Base-by-base conservation (phyloP, 225 moss, liverwort and hornwort species). In the Anthoceros angustus region DNA sequence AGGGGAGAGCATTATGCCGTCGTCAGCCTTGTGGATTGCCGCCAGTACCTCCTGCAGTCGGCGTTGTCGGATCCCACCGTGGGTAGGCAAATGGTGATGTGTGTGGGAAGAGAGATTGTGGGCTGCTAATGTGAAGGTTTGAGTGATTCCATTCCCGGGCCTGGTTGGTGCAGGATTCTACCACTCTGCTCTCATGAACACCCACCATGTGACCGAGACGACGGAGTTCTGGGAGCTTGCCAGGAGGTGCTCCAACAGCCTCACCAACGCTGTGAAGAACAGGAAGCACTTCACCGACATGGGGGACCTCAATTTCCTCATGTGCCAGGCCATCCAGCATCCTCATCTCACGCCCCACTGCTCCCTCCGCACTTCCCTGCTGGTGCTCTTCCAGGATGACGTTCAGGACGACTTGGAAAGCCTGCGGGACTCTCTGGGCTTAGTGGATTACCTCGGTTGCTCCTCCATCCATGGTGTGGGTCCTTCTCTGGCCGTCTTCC, bases 221-320 rank as follows among this genome's bases (percentile, higher is more conserved):
- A 76, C 73, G 25, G 80, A 84, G 20, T 98, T 92, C 68, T 92
- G 98, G 98, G 98, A 92, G 38, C 75, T 98, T 63, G 92, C 89
- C 39, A 76, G 71, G 71, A 86, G 86, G 69, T 89, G 86, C 74
- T 80, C 80, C 46, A 64, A 66, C 42, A 69, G 85, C 25, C 68
- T 89, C 25, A 80, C 87, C 63, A 72, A 74, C 66, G 82, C 92
- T 8, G 84, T 98, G 80, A 92, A 78, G 64, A 80, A 86, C 66
- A 82, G 87, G 65, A 98, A 98, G 72, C 98, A 98, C 79, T 92
- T 98, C 71, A 98, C 98, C 26, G 98, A 98, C 38, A 98, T 98
- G 88, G 80, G 89, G 26, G 91, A 98, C 77, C 85, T 98, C 61
- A 98, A 98, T 72, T 98, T 78, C 71, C 98, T 98, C 61, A 98